Evolutionary conservation across 176 grass and related monocot species (phyloP).

Genomic region (Aegilops sharonensis): DNA sequence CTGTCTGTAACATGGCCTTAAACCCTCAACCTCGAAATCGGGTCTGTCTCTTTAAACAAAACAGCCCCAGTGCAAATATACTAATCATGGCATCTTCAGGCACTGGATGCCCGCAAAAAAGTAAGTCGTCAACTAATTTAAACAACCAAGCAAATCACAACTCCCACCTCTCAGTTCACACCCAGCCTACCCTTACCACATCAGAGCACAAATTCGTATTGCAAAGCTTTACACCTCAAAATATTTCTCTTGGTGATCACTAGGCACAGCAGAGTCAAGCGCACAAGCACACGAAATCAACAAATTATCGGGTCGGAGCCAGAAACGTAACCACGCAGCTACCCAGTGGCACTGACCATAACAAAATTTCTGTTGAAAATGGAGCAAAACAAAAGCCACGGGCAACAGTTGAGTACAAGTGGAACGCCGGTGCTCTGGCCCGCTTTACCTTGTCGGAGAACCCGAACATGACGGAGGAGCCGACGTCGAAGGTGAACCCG

Average conservation of each 20-base stretch:
- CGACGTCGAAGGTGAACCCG: conserved; percentile 91
- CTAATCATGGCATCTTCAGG: background rate
- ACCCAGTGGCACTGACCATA: background rate
- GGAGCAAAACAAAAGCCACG: background rate
- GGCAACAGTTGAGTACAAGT: background rate
- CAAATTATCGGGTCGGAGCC: background rate
- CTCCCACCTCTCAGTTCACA: background rate
- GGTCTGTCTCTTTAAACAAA: background rate
- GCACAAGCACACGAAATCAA: background rate
- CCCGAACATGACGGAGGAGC: conserved; percentile 93
- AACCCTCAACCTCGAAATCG: background rate
- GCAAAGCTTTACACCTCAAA: background rate
- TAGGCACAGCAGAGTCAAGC: background rate
- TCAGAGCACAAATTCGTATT: background rate
- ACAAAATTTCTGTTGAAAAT: background rate
- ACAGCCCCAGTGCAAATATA: background rate
- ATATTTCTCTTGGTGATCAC: background rate
- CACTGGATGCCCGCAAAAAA: background rate
- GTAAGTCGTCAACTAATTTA: background rate
- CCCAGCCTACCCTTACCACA: background rate
- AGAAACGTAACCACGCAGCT: background rate
- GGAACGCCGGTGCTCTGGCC: background rate
- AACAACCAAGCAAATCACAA: background rate
- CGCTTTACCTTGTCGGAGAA: conserved; percentile 80
- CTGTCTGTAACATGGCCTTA: background rate